Conservation (phyloP, 2,329 filamentous ascomycete species). For the Calonectria montana region DNA sequence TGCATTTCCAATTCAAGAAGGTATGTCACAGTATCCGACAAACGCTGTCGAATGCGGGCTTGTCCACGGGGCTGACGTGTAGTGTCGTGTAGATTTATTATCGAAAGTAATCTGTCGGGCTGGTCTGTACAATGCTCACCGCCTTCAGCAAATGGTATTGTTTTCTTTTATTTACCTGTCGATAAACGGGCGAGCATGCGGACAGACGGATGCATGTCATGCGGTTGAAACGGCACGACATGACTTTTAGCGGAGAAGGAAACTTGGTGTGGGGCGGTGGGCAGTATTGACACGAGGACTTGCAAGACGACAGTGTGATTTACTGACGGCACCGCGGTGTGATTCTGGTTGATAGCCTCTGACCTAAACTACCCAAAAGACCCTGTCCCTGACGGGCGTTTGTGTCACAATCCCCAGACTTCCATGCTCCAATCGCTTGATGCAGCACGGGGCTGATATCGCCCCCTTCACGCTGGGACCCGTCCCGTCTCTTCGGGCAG, state of each 20-base stretch:
- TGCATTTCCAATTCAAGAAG: constrained; percentile 99
- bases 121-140: neutral
- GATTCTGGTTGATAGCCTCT: constrained; percentile 35
- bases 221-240: constrained; percentile 4
- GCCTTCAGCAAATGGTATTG: constrained; percentile 1
- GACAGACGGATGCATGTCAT: neutral
- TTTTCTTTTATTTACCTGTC: neutral
- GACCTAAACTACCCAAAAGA: constrained; percentile 26
- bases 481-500: neutral
- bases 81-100: constrained; percentile 62
- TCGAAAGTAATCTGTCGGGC: constrained; percentile 56
- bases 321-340: constrained; percentile 24
- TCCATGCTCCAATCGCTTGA: constrained; percentile 24
- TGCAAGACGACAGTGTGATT: constrained; percentile 24
- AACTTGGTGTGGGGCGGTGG: constrained; percentile 6
- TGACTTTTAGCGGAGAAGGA: constrained; percentile 9
- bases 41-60: neutral
- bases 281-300: constrained; percentile 21
- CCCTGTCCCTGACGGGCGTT: constrained; percentile 29
- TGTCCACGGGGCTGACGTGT: neutral
- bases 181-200: neutral
- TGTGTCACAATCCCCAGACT: constrained; percentile 33
- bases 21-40: constrained; percentile 58
- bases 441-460: constrained; percentile 22
- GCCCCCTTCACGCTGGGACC: neutral